A percentile compares a stretch with the other conserved stretches of the same genome.
Conservation (phyloP, 139 green algal species). For the Chlamydomonas urium region DNA sequence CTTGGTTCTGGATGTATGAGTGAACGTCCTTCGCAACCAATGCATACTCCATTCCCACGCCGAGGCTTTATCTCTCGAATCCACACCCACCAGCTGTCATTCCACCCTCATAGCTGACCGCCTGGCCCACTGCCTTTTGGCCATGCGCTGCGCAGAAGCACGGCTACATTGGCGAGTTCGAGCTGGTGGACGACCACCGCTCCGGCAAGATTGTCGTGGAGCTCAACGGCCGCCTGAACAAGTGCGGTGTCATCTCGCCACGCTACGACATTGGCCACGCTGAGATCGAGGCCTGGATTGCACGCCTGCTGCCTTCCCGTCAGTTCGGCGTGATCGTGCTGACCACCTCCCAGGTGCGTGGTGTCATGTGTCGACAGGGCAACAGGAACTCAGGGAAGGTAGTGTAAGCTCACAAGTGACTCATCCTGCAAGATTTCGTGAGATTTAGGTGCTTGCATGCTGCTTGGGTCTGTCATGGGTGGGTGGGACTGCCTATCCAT, state of each 20-base stretch:
- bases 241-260: slow-evolving; percentile 97
- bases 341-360: slow-evolving; percentile 91
- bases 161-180: slow-evolving; percentile 99
- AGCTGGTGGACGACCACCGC: slow-evolving; percentile 97
- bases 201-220: slow-evolving; percentile 99
- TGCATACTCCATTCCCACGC: too few relatives aligned
- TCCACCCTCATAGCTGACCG: background rate
- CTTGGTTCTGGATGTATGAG: too few relatives aligned
- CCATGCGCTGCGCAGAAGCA: slow-evolving; percentile 54
- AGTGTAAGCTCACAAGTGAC: too few relatives aligned
- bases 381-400: too few relatives aligned
- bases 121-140: background rate
- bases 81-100: too few relatives aligned
- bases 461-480: too few relatives aligned
- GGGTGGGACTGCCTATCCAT: too few relatives aligned
- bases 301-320: slow-evolving; percentile 92
- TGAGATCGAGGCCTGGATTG: slow-evolving; percentile 92
- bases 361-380: too few relatives aligned
- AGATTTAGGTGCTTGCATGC: too few relatives aligned
- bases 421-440: too few relatives aligned
- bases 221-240: slow-evolving; percentile 98
- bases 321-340: slow-evolving; percentile 97
- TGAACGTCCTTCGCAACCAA: too few relatives aligned
- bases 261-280: slow-evolving; percentile 87
- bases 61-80: too few relatives aligned